Evolutionary conservation across 108 stramenopile genomes (phyloP).

Genomic region (Mediolabrus comicus): DNA sequence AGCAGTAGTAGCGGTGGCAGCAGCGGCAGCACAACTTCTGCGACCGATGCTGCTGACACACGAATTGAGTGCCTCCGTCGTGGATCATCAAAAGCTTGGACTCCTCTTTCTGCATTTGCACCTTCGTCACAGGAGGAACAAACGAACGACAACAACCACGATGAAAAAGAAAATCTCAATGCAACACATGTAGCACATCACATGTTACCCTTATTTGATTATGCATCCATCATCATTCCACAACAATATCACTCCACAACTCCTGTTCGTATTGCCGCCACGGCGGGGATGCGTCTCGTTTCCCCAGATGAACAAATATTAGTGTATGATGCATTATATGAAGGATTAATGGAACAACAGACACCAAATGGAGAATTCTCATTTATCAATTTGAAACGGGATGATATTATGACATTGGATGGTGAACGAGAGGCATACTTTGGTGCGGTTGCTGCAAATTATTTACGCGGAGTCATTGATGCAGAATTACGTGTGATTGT

Average conservation of each 20-base stretch:
- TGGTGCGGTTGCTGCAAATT: conserved; percentile 87
- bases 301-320: conserved; percentile 54
- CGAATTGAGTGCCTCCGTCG: conserved; percentile 60
- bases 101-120: conserved; percentile 77
- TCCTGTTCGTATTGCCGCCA: conserved; percentile 73
- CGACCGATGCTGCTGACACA: conserved; percentile 82
- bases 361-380: conserved; percentile 36
- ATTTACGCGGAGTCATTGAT: conserved; percentile 77
- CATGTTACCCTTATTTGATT: conserved; percentile 79
- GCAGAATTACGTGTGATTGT: conserved; percentile 56
- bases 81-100: conserved; percentile 71
- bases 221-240: conserved; percentile 77
- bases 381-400: conserved; percentile 54
- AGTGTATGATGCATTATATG: conserved; percentile 77
- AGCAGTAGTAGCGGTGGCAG: background rate
- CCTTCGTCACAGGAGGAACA: conserved; percentile 21
- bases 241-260: conserved; percentile 59
- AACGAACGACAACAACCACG: conserved; percentile 17
- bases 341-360: conserved; percentile 58
- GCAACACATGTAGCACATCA: conserved; percentile 66
- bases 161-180: conserved; percentile 31
- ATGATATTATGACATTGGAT: conserved; percentile 72
- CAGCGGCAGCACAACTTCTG: conserved; percentile 7
- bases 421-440: conserved; percentile 84
- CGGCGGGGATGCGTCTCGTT: conserved; percentile 86